These are phyloP conservation scores for Penicillium janthinellum DNA, from an alignment of 2,329 filamentous ascomycete species.

Conservation along the genomic window DNA sequence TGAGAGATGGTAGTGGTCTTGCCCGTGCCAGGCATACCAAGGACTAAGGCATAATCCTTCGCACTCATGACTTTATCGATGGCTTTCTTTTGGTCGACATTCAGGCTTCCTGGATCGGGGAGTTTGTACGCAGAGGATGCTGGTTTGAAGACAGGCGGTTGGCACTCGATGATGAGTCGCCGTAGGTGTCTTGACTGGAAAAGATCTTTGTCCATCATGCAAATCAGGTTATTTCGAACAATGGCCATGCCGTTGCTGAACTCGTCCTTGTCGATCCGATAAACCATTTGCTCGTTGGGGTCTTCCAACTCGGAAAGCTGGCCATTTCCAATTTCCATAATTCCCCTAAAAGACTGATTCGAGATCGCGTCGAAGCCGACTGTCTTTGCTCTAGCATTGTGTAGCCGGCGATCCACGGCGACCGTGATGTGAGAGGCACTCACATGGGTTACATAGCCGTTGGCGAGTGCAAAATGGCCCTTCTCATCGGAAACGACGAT, in stretches of 20 bases:
- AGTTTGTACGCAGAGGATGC: constrained; percentile 65
- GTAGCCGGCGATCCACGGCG: constrained; percentile 84
- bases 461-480: constrained; percentile 91
- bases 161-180: constrained; percentile 76
- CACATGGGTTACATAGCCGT: constrained; percentile 83
- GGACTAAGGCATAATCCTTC: constrained; percentile 90
- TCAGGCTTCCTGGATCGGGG: constrained; percentile 63
- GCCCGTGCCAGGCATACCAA: constrained; percentile 97
- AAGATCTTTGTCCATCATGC: constrained; percentile 80
- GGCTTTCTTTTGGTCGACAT: constrained; percentile 81
- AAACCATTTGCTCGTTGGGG: constrained; percentile 59
- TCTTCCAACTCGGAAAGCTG: constrained; percentile 44
- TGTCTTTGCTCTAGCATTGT: constrained; percentile 77
- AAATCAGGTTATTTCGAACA: constrained; percentile 89
- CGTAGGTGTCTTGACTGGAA: constrained; percentile 73
- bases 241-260: constrained; percentile 98
- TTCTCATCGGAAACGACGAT: constrained; percentile 95
- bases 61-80: constrained; percentile 96
- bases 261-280: constrained; percentile 94
- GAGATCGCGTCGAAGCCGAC: constrained; percentile 71
- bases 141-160: constrained; percentile 71
- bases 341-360: constrained; percentile 86
- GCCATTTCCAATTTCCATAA: constrained; percentile 78
- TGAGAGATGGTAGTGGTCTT: constrained; percentile 98
- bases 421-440: constrained; percentile 77